These are phyloP conservation scores for Uronychia binucleata DNA, from an alignment of 73 alveolate species.

Conservation along the genomic window DNA sequence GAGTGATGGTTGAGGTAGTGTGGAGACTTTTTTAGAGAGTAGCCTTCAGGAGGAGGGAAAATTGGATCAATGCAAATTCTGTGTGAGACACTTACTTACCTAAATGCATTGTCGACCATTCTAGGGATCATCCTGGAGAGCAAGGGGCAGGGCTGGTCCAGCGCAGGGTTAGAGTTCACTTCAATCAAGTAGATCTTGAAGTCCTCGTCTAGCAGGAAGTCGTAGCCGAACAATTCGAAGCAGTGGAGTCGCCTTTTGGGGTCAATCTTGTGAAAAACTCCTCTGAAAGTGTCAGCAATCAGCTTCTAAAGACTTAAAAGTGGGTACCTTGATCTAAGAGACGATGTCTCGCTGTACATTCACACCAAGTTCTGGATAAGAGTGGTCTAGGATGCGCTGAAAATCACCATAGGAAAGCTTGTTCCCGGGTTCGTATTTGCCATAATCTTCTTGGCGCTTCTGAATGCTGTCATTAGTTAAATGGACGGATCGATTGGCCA, in stretches of 20 bases:
- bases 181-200: constrained; percentile 56
- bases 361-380: constrained; percentile 26
- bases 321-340: constrained; percentile 55
- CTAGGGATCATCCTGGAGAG: constrained; percentile 50
- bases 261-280: constrained; percentile 51
- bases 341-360: constrained; percentile 24
- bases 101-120: constrained; percentile 62
- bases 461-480: constrained; percentile 88
- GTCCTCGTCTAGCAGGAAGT: constrained; percentile 54
- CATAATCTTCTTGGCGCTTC: constrained; percentile 86
- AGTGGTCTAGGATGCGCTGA: constrained; percentile 41
- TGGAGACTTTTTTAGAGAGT: background rate
- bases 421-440: constrained; percentile 74
- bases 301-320: constrained; percentile 2
- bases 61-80: constrained; percentile 59
- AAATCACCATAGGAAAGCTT: constrained; percentile 65
- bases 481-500: constrained; percentile 76
- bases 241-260: constrained; percentile 43
- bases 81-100: background rate
- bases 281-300: constrained; percentile 47
- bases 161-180: constrained; percentile 58
- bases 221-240: constrained; percentile 68
- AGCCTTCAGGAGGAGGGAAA: constrained; percentile 31
- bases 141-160: constrained; percentile 49
- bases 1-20: too few relatives aligned